phyloP scores from a whole-genome alignment of 2,329 filamentous ascomycete species.

The Sclerotinia spermophila region DNA sequence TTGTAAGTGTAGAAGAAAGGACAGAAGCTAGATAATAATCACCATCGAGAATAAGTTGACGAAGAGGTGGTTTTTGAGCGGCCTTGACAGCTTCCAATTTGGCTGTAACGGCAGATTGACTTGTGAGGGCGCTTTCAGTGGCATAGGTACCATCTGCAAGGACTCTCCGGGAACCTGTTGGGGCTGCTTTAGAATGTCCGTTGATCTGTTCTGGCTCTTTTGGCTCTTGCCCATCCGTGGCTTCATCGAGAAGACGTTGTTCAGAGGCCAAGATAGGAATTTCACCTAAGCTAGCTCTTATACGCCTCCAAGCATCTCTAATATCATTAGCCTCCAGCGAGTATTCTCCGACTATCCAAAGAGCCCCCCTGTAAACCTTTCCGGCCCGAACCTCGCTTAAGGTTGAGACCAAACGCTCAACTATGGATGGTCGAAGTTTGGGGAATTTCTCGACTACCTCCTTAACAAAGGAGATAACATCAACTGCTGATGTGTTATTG shows the following conservation, averaged over 20 bases:
- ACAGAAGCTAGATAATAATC: conserved; percentile 96
- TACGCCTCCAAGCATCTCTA: conserved; percentile 92
- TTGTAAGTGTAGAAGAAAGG: conserved; percentile 91
- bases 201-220: conserved; percentile 66
- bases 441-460: conserved; percentile 99
- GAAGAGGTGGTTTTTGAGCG: conserved; percentile 89
- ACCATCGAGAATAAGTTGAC: conserved; percentile 92
- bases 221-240: conserved; percentile 64
- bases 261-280: conserved; percentile 96
- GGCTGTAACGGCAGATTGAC: conserved; percentile 82
- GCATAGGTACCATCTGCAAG: conserved; percentile 96
- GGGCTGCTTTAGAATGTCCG: conserved; percentile 72
- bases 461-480: conserved; percentile 98
- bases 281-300: conserved; percentile 88
- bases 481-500: conserved; percentile 92
- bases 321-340: conserved; percentile 92
- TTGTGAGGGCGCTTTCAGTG: conserved; percentile 92
- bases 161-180: conserved; percentile 84
- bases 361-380: conserved; percentile 92
- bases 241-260: conserved; percentile 84
- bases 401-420: conserved; percentile 83
- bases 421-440: conserved; percentile 78
- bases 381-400: conserved; percentile 90
- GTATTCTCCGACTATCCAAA: conserved; percentile 98
- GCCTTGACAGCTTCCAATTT: conserved; percentile 95